Percentiles rank a stretch among this genome's conserved stretches.
phyloP scores from a whole-genome alignment of 2,329 filamentous ascomycete species.

The Teratosphaeriaceae sp. region DNA sequence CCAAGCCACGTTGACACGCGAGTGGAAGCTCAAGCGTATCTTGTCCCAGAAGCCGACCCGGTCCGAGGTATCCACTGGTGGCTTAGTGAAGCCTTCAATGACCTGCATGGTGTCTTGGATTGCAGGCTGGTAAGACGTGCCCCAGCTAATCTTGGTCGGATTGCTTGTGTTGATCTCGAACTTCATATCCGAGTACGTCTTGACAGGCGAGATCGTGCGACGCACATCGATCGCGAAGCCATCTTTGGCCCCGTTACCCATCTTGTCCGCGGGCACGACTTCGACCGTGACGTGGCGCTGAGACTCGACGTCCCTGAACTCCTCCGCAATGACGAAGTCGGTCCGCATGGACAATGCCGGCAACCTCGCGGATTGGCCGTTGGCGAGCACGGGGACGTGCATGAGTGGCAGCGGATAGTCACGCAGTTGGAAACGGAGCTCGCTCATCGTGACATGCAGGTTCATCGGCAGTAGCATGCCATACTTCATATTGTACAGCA shows the following conservation, averaged over 20 bases:
- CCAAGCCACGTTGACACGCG: slow-evolving; percentile 82
- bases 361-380: slow-evolving; percentile 69
- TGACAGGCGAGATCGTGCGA: slow-evolving; percentile 87
- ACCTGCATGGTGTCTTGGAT: slow-evolving; percentile 99
- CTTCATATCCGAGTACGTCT: slow-evolving; percentile 88
- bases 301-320: slow-evolving; percentile 75
- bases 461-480: slow-evolving; percentile 84
- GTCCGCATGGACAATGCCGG: slow-evolving; percentile 79
- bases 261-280: slow-evolving; percentile 66
- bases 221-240: slow-evolving; percentile 80
- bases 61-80: slow-evolving; percentile 87
- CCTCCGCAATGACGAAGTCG: slow-evolving; percentile 94
- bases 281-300: slow-evolving; percentile 74
- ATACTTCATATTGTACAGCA: slow-evolving; percentile 88
- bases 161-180: slow-evolving; percentile 90
- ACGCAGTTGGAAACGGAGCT: slow-evolving; percentile 75
- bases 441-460: slow-evolving; percentile 81
- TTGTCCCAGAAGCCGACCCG: slow-evolving; percentile 98
- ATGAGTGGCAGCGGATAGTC: slow-evolving; percentile 91
- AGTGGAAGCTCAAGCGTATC: slow-evolving; percentile 89
- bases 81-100: slow-evolving; percentile 94
- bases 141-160: slow-evolving; percentile 93
- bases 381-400: slow-evolving; percentile 77
- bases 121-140: slow-evolving; percentile 92
- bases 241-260: slow-evolving; percentile 51